Conservation (phyloP, 139 green algal species). For the Diplosphaera chodatii region DNA sequence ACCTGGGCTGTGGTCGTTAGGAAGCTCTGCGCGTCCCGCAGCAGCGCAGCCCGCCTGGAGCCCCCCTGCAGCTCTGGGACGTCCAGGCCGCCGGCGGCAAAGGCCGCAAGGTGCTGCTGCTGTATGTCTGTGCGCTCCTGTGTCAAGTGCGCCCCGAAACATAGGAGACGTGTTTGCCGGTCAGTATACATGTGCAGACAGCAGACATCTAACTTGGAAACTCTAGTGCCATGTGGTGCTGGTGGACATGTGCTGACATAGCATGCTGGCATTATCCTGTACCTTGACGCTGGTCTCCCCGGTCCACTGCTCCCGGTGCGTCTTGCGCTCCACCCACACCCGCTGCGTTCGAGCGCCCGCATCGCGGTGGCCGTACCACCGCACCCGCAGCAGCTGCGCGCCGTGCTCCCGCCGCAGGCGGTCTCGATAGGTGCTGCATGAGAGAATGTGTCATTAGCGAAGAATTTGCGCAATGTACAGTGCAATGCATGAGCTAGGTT, state of each 20-base stretch:
- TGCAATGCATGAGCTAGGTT: no score
- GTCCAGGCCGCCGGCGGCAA: not conserved
- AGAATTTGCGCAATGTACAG: no score
- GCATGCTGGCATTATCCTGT: no score
- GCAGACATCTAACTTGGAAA: no score
- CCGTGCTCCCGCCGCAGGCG: constrained; percentile 51
- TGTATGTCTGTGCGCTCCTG: not conserved
- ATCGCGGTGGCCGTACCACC: constrained; percentile 45
- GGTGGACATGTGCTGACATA: no score
- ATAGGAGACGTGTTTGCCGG: no score
- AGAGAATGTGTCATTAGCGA: no score
- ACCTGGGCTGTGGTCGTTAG: constrained; percentile 3
- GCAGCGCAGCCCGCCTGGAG: constrained; percentile 10
- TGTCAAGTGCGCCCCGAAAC: no score
- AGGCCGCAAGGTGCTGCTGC: not conserved
- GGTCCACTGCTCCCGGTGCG: constrained; percentile 67
- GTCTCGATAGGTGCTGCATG: constrained; percentile 56
- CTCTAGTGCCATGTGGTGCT: no score
- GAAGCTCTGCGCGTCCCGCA: constrained; percentile 31
- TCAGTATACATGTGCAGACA: no score
- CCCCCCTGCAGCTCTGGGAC: not conserved
- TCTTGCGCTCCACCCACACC: constrained; percentile 85
- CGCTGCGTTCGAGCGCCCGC: constrained; percentile 14
- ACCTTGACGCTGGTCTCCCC: constrained; percentile 63
- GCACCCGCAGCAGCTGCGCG: constrained; percentile 53